Conservation (phyloP, 495 filamentous ascomycete species). For the Talaromyces proteolyticus region DNA sequence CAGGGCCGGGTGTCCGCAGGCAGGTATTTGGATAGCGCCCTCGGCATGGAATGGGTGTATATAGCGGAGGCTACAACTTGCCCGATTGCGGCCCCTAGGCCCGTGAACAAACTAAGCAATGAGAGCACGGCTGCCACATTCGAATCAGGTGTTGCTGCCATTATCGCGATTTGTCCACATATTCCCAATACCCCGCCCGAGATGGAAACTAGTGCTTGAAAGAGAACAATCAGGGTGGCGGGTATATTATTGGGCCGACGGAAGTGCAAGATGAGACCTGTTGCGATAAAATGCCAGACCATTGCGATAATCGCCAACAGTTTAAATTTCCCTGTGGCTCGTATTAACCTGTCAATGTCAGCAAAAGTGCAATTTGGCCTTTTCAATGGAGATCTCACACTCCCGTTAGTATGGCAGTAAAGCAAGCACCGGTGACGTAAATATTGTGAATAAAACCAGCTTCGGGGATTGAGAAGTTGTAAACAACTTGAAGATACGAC, state of each 20-base stretch:
- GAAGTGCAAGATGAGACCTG: constrained; percentile 61
- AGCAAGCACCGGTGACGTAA: constrained; percentile 42
- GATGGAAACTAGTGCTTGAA: constrained; percentile 67
- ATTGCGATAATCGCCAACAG: constrained; percentile 48
- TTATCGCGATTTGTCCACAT: constrained; percentile 58
- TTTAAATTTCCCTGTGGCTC: constrained; percentile 49
- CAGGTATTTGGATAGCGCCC: constrained; percentile 45
- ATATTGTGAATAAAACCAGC: constrained; percentile 50
- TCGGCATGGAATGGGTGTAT: constrained; percentile 57
- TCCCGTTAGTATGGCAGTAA: constrained; percentile 13
- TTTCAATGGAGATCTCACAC: neutral
- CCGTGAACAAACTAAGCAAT: constrained; percentile 53
- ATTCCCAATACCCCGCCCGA: constrained; percentile 54
- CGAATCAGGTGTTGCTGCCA: constrained; percentile 60
- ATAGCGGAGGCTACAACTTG: constrained; percentile 56
- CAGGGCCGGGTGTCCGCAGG: constrained; percentile 37
- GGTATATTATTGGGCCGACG: constrained; percentile 49
- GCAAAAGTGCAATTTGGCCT: constrained; percentile 9
- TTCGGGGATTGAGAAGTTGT: constrained; percentile 43
- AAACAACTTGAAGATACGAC: constrained; percentile 71
- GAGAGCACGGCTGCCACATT: constrained; percentile 63
- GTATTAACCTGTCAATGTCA: constrained; percentile 49
- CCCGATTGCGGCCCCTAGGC: constrained; percentile 62
- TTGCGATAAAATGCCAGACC: constrained; percentile 51
- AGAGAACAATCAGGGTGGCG: constrained; percentile 66